phyloP scores from a whole-genome alignment of 1,284 basidiomycete species.

The Heliocybe sulcata region DNA sequence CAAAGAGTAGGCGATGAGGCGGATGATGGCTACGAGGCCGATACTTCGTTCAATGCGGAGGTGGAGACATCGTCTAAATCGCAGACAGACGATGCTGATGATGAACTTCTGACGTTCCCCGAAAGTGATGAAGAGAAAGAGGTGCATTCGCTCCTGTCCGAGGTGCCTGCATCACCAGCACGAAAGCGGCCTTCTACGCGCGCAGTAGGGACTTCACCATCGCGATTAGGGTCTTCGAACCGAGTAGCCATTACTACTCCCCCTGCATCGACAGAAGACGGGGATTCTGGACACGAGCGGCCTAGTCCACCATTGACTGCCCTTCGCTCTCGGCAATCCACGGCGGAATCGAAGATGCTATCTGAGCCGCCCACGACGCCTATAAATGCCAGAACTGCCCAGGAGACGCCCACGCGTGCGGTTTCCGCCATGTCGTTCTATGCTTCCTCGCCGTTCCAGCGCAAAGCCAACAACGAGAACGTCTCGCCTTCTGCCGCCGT shows the following conservation, averaged over 20 bases:
- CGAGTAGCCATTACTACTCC: background rate
- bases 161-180: background rate
- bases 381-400: background rate
- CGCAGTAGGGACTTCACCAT: background rate
- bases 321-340: background rate
- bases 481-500: background rate
- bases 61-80: background rate
- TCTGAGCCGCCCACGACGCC: background rate
- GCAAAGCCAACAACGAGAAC: background rate
- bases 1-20: background rate
- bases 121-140: conserved; percentile 4
- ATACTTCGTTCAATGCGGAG: background rate
- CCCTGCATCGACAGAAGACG: background rate
- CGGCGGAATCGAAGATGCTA: background rate
- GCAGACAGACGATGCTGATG: background rate
- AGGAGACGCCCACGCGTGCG: background rate
- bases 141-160: background rate
- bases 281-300: background rate
- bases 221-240: background rate
- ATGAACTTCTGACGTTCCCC: conserved; percentile 1
- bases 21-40: background rate
- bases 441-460: background rate
- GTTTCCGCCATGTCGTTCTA: background rate
- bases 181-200: background rate
- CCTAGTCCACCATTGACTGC: background rate